Evolutionary conservation across 2,329 filamentous ascomycete genomes (phyloP), one percentile per base, ranked within the genome.

Genomic region (Trichoderma endophyticum): DNA sequence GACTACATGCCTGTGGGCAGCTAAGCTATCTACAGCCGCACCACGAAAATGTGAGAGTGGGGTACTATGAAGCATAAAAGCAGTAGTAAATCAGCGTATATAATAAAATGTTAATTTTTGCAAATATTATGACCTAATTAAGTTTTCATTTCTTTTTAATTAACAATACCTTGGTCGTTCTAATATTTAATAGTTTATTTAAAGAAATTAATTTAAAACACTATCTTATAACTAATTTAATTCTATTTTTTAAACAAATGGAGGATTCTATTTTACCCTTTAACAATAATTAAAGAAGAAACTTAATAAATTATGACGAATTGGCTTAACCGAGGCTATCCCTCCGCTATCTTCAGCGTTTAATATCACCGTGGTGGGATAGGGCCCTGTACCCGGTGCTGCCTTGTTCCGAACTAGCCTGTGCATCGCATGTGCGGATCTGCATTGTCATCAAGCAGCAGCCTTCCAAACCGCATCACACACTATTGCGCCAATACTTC

Each of bases 391-490:
- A 39, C 21, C 60, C 21, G 36, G 34, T 28, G 62, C 26, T 30
- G 36, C 8, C 61, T 64, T 28, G 61, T 39, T 26, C 36, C 43
- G 43, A 51, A 51, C 43, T 51, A 51, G 43, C 43, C 64, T 18
- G 30, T 51, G 62, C 62, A 30, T 64, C 62, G 62, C 28, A n/a
- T 63, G 7, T 15, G 48, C 64, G 36, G 9, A 57, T 43, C 32
- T 36, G 51, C 64, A 30, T 21, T 32, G 51, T 59, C 64, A 67
- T 59, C 32, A 21, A 57, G 12, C 12, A 51, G 43, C 64, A 56
- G 48, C 51, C 64, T 67, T 39, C 15, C 56, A 51, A 51, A 21
- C 39, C 1, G 21, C 65, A 21, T 59, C 66, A 69, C n/a, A 34
- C 11, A n/a, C 28, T 28, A 18, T 43, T 32, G 48, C 39, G 36